A percentile compares a stretch with the other conserved stretches of the same genome.
phyloP scores from a whole-genome alignment of 139 green algal genomes.

The Ostreobium quekettii region DNA sequence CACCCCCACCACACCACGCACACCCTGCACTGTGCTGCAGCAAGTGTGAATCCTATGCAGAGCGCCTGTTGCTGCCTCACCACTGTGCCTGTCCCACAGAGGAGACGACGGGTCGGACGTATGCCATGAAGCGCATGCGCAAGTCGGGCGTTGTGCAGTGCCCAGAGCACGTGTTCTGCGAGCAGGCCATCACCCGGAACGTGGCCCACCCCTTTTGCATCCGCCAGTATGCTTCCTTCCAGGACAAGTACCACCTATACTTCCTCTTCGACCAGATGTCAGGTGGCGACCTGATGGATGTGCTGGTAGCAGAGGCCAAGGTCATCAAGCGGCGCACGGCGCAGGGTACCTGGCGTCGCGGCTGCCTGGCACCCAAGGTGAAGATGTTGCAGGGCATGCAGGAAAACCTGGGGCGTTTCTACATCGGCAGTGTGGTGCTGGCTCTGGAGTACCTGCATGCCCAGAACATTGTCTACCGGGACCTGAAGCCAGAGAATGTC shows the following conservation, averaged over 20 bases:
- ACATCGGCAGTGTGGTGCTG: constrained; percentile 81
- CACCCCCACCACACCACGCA: no score
- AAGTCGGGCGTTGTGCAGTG: constrained; percentile 84
- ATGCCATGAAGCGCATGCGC: constrained; percentile 89
- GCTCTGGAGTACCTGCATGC: constrained; percentile 93
- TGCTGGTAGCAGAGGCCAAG: constrained; percentile 78
- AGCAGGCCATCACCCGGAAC: constrained; percentile 90
- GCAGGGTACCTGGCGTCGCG: constrained; percentile 31
- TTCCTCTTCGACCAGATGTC: constrained; percentile 92
- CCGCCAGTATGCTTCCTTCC: constrained; percentile 87
- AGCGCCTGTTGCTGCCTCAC: no score
- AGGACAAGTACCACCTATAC: constrained; percentile 91
- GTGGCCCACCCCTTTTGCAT: constrained; percentile 92
- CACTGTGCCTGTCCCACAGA: no score
- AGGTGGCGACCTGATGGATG: constrained; percentile 93
- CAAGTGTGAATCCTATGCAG: no score
- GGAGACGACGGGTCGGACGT: constrained; percentile 54
- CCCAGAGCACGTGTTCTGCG: constrained; percentile 90
- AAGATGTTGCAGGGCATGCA: constrained; percentile 73
- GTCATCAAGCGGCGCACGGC: constrained; percentile 24
- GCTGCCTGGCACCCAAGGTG: constrained; percentile 45
- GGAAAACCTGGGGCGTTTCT: constrained; percentile 80
- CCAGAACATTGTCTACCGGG: constrained; percentile 85
- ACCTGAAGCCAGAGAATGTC: constrained; percentile 97
- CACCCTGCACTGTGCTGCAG: no score